Evolutionary conservation across 371 early-diverging fungal genomes (phyloP).

Genomic region (Sporodiniella umbellata): DNA sequence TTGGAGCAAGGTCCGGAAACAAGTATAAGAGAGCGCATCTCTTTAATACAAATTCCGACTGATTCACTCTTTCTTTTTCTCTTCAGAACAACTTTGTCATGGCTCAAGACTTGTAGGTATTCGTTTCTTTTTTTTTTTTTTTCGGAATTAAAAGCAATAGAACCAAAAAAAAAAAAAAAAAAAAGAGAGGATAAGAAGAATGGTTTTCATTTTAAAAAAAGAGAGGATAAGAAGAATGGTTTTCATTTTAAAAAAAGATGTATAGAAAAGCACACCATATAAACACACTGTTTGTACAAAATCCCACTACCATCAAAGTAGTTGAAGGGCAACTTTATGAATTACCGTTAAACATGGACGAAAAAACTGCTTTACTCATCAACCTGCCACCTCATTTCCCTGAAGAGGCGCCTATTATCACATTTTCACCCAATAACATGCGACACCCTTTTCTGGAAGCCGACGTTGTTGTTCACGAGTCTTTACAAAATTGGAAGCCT

Average conservation of each 20-base stretch:
- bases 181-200: background rate
- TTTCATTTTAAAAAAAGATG: no score
- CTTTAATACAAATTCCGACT: background rate
- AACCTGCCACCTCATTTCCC: slow-evolving; percentile 52
- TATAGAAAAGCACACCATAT: slow-evolving; percentile 42
- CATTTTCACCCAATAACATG: slow-evolving; percentile 51
- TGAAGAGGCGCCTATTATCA: slow-evolving; percentile 57
- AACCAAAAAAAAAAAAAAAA: background rate
- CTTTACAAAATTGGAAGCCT: slow-evolving; percentile 21
- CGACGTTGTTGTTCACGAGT: slow-evolving; percentile 43
- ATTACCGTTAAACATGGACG: slow-evolving; percentile 21
- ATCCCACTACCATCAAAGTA: slow-evolving; percentile 21
- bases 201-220: background rate
- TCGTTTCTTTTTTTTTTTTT: no score
- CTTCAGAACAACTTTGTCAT: background rate
- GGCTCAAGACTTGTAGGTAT: slow-evolving; percentile 17
- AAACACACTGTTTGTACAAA: slow-evolving; percentile 30
- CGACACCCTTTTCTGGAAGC: slow-evolving; percentile 57
- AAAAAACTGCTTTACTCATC: slow-evolving; percentile 29
- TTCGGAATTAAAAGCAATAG: no score
- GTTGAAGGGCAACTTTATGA: slow-evolving; percentile 46
- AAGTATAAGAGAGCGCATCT: background rate
- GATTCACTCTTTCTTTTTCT: background rate
- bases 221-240: background rate
- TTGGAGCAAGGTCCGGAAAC: no score